Evolutionary conservation across 352 stramenopile species (phyloP), one percentile per base, ranked within the genome.

Genomic region (Phytopythium ostracodes): DNA sequence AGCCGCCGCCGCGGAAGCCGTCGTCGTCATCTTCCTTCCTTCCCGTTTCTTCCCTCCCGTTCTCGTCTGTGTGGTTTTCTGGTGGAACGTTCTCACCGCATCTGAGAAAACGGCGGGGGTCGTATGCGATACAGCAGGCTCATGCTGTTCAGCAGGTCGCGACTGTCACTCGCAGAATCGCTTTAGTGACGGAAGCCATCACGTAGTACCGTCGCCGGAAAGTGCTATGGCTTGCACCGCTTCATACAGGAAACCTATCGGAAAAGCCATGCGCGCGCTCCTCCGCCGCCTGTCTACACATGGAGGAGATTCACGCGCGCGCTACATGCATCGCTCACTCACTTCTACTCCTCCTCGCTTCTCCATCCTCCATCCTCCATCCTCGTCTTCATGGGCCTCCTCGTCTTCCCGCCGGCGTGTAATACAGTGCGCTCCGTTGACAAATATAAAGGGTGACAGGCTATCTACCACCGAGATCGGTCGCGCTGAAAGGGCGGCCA

Each of bases 401-500:
- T 25, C 24, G 22, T 35, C 25, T 53, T 25, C 46, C 15, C 18
- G 2, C 6, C 44, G 40, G 40, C 40, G 44, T 8, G n/a, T 31
- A 47, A 35, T 53, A 53, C 2, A 7, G 2, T 12, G 46, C 46
- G 44, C 44, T 8, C 15, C 44, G 44, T 6, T 25, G 42, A 49
- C 20, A 17, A 49, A 49, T 22, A 25, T 22, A 22, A 33, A 33
- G 29, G n/a, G n/a, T n/a, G n/a, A n/a, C n/a, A n/a, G n/a, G n/a
- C n/a, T n/a, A n/a, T n/a, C n/a, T n/a, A n/a, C n/a, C n/a, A n/a
- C n/a, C n/a, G n/a, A n/a, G n/a, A n/a, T n/a, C n/a, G n/a, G n/a
- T n/a, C n/a, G n/a, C n/a, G n/a, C n/a, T 49, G 44, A 52, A 52
- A 22, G 24, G 44, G 8, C 44, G 44, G 44, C 44, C n/a, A n/a